These are phyloP conservation scores for Cryptosporidium xiaoi DNA, from an alignment of 169 alveolate species.

Conservation along the genomic window DNA sequence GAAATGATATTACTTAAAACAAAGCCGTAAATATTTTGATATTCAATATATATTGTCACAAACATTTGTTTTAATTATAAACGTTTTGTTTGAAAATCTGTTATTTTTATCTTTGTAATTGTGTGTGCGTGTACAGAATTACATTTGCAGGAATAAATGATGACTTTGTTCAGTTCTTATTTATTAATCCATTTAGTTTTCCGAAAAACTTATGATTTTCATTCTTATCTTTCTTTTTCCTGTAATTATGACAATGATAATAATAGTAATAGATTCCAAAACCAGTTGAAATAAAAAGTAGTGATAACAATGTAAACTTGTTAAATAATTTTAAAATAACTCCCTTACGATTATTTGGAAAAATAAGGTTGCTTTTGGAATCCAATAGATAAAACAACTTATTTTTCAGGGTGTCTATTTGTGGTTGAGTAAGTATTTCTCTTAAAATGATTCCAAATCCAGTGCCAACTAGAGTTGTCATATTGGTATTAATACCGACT, in stretches of 20 bases:
- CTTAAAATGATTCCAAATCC: slow-evolving; percentile 16
- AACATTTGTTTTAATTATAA: too few species aligned
- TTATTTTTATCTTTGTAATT: too few species aligned
- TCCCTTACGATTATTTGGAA: background rate
- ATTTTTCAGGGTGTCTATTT: slow-evolving; percentile 19
- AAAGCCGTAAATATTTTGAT: too few species aligned
- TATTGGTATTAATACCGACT: background rate
- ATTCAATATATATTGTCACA: too few species aligned
- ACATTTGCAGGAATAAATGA: too few species aligned
- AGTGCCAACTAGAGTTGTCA: slow-evolving; percentile 24
- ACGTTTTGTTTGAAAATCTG: too few species aligned
- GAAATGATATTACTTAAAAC: too few species aligned
- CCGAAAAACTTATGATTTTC: background rate
- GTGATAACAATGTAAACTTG: slow-evolving; percentile 10
- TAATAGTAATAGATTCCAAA: slow-evolving; percentile 32
- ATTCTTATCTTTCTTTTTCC: slow-evolving; percentile 3
- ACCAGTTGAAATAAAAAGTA: slow-evolving; percentile 11
- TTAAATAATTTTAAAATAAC: slow-evolving; percentile 20
- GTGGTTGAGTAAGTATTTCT: slow-evolving; percentile 12
- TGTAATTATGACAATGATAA: background rate
- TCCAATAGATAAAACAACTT: slow-evolving; percentile 13
- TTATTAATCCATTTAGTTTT: slow-evolving; percentile 1
- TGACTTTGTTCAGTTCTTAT: too few species aligned
- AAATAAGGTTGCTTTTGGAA: slow-evolving; percentile 3
- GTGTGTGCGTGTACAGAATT: too few species aligned